Evolutionary conservation across 768 basidiomycete species (phyloP).

Genomic region (Agaricus sinodeliciosus): DNA sequence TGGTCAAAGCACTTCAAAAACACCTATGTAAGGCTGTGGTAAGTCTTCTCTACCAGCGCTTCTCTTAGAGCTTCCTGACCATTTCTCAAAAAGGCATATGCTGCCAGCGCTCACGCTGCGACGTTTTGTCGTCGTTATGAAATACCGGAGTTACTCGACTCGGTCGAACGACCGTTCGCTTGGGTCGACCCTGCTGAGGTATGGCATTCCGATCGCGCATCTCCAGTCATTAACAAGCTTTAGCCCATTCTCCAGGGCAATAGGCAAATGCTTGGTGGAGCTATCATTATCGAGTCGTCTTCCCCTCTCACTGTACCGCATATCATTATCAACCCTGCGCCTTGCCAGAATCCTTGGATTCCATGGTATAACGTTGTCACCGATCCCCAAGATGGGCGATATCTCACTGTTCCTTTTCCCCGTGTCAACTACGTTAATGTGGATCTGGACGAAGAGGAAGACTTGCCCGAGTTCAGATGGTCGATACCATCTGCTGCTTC

Average conservation of each 20-base stretch:
- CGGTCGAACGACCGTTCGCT: constrained; percentile 31
- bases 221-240: background rate
- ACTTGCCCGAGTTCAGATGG: background rate
- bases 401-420: constrained; percentile 24
- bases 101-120: constrained; percentile 30
- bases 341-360: constrained; percentile 33
- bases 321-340: constrained; percentile 35
- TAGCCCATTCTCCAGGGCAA: constrained; percentile 27
- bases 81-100: constrained; percentile 27
- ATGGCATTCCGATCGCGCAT: constrained; percentile 10
- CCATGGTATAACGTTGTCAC: constrained; percentile 27
- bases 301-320: constrained; percentile 37
- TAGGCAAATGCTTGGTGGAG: constrained; percentile 19
- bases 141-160: constrained; percentile 18
- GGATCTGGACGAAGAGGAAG: background rate
- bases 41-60: constrained; percentile 14
- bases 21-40: constrained; percentile 33
- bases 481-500: constrained; percentile 4
- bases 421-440: constrained; percentile 21
- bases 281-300: constrained; percentile 36
- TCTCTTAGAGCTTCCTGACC: constrained; percentile 8
- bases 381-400: constrained; percentile 30
- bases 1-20: constrained; percentile 28
- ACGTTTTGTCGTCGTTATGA: constrained; percentile 35
- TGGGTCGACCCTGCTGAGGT: constrained; percentile 53